Evolutionary conservation across 1,139 yeast genomes (phyloP).

Genomic region (Ogataea hybrid): DNA sequence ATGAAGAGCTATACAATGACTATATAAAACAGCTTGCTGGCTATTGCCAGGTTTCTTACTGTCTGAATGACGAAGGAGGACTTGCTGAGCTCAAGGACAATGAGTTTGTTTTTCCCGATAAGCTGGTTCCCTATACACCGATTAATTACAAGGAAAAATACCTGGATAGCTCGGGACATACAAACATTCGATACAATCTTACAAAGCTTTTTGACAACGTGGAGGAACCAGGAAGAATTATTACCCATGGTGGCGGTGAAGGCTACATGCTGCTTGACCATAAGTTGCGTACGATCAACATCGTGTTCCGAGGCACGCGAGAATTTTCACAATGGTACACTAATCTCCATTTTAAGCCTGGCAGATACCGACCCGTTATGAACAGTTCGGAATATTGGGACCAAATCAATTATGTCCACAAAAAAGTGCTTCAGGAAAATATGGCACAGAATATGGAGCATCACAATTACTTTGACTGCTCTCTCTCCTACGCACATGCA

Average conservation of each 20-base stretch:
- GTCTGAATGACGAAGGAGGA: constrained; percentile 16
- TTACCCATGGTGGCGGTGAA: constrained; percentile 36
- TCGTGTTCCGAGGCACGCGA: constrained; percentile 45
- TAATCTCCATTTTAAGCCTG: constrained; percentile 41
- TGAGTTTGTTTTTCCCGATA: constrained; percentile 14
- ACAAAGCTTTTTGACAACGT: constrained; percentile 7
- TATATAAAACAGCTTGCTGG: constrained; percentile 11
- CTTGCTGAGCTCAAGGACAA: constrained; percentile 7
- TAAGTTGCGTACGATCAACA: constrained; percentile 30
- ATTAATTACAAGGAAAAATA: constrained; percentile 12
- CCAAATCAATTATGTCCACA: constrained; percentile 10
- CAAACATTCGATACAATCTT: constrained; percentile 9
- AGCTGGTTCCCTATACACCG: constrained; percentile 4
- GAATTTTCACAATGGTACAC: constrained; percentile 43
- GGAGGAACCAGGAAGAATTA: constrained; percentile 3
- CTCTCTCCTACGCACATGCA: constrained; percentile 12
- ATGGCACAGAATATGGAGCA: constrained; percentile 4
- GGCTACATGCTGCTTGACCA: constrained; percentile 44
- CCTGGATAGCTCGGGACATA: background rate
- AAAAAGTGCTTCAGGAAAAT: background rate
- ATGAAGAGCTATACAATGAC: constrained; percentile 8
- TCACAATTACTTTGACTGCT: constrained; percentile 4
- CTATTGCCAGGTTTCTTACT: constrained; percentile 19
- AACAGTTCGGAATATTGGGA: constrained; percentile 8
- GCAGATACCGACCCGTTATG: constrained; percentile 34